Conservation (phyloP, 768 basidiomycete species). For the Sarcomyxa edulis region DNA sequence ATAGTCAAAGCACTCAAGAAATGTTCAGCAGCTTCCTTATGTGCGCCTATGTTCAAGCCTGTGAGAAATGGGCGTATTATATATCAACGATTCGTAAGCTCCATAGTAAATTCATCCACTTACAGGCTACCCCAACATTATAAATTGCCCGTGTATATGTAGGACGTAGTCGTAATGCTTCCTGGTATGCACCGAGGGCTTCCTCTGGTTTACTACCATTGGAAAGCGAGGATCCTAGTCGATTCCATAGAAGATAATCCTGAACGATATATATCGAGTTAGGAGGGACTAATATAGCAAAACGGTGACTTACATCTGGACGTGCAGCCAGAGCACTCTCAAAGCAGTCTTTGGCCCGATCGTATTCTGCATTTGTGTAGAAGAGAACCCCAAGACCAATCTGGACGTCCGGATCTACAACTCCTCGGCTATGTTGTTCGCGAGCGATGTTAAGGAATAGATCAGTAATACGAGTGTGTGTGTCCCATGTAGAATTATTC, state of each 20-base stretch:
- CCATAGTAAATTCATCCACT: conserved; percentile 23
- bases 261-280: conserved; percentile 20
- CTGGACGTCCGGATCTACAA: conserved; percentile 87
- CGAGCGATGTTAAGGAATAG: conserved; percentile 80
- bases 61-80: neutral
- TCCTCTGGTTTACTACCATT: conserved; percentile 95
- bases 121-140: conserved; percentile 97
- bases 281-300: neutral
- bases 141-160: conserved; percentile 97
- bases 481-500: conserved; percentile 71
- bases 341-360: conserved; percentile 92
- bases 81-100: conserved; percentile 1
- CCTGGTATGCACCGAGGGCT: conserved; percentile 83
- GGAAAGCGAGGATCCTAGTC: conserved; percentile 89
- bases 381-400: conserved; percentile 90
- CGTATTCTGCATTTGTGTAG: conserved; percentile 84
- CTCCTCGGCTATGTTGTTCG: conserved; percentile 66
- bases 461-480: conserved; percentile 75
- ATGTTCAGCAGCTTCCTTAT: conserved; percentile 95
- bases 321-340: conserved; percentile 75
- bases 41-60: conserved; percentile 95
- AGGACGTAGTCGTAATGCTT: conserved; percentile 85
- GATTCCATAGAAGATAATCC: conserved; percentile 97
- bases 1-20: conserved; percentile 80
- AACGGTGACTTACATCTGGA: conserved; percentile 44